phyloP scores from a whole-genome alignment of 1,284 basidiomycete genomes.

The Amylostereum chailletii region DNA sequence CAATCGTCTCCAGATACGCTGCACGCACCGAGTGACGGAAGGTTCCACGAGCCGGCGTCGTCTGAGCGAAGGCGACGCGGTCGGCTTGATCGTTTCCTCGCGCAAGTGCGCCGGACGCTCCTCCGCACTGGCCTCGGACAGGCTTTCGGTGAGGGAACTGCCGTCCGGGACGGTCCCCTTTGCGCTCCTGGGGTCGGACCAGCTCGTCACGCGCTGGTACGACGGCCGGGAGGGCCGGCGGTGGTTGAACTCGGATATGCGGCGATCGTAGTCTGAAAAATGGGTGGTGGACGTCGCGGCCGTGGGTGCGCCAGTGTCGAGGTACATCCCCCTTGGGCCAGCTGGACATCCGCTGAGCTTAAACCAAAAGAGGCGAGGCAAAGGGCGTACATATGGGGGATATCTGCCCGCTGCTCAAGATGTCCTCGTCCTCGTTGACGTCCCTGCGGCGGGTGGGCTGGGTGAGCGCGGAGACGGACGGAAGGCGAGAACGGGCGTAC shows the following conservation, averaged over 20 bases:
- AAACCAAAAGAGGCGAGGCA: conserved; percentile 1
- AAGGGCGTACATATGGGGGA: conserved; percentile 52
- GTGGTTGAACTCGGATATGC: conserved; percentile 37
- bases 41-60: conserved; percentile 6
- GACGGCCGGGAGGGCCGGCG: conserved; percentile 25
- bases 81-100: conserved; percentile 12
- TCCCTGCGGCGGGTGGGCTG: conserved; percentile 17
- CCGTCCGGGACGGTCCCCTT: conserved; percentile 16
- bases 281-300: conserved; percentile 35
- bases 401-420: conserved; percentile 63
- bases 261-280: conserved; percentile 35
- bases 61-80: conserved; percentile 3
- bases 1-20: neutral
- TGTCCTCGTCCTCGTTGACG: conserved; percentile 47
- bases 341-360: neutral
- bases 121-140: conserved; percentile 1
- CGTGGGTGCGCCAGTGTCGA: conserved; percentile 13
- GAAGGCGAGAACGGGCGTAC: neutral
- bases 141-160: neutral
- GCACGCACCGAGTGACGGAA: neutral
- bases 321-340: conserved; percentile 3
- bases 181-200: conserved; percentile 44
- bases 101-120: conserved; percentile 10
- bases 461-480: neutral
- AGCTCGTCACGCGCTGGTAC: conserved; percentile 35